phyloP scores from a whole-genome alignment of 345 rosid species.

The Psidium friedrichsthalianum region DNA sequence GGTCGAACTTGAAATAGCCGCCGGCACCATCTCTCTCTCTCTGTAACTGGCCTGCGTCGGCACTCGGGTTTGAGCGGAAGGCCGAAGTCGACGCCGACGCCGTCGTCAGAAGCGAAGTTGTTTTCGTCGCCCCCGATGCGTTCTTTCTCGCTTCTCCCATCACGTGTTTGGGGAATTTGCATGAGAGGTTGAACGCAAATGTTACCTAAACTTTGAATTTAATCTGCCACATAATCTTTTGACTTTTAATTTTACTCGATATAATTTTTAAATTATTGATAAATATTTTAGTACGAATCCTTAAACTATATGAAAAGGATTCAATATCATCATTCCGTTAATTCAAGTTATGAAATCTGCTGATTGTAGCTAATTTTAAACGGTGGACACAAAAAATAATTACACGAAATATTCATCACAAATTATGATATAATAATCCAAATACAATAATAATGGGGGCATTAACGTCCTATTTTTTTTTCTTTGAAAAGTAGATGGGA shows the following conservation, averaged over 20 bases:
- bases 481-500: not conserved
- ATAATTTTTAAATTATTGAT: rapidly evolving
- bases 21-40: not conserved
- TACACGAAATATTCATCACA: not conserved
- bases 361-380: not conserved
- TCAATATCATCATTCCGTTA: rapidly evolving
- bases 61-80: not conserved
- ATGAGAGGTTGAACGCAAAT: too few species aligned
- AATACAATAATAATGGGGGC: rapidly evolving
- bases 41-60: not conserved
- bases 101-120: not conserved
- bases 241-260: not conserved
- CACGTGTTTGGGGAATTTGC: too few species aligned
- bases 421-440: not conserved
- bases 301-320: not conserved
- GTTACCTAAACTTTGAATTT: too few species aligned
- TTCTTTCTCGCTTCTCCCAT: not conserved
- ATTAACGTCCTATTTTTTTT: too few species aligned
- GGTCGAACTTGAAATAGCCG: not conserved
- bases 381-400: not conserved
- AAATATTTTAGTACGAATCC: not conserved
- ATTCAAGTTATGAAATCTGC: not conserved
- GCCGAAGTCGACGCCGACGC: not conserved
- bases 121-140: not conserved
- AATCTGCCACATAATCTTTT: too few species aligned